Evolutionary conservation across 108 stramenopile species (phyloP).

Genomic region (Cylindrotheca fusiformis): DNA sequence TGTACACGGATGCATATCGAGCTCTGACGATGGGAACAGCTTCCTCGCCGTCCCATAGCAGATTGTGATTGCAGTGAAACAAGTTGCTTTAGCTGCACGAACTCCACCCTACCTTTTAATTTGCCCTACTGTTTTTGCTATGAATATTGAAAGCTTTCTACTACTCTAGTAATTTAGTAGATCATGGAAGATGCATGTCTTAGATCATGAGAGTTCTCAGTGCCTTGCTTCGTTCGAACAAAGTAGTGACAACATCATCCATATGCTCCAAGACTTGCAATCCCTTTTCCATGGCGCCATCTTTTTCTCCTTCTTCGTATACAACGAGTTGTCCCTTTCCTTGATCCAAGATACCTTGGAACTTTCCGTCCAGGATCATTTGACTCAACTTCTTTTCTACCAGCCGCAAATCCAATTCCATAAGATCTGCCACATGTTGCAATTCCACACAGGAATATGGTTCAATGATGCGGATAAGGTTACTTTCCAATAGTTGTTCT

Average conservation of each 20-base stretch:
- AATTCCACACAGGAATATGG: conserved; percentile 98
- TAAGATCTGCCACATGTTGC: conserved; percentile 89
- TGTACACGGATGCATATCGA: conserved; percentile 50
- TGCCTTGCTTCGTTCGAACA: conserved; percentile 77
- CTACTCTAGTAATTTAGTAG: too few species aligned
- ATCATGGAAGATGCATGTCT: too few species aligned
- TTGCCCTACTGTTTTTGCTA: too few species aligned
- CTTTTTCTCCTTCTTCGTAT: conserved; percentile 77
- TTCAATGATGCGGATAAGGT: conserved; percentile 96
- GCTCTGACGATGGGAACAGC: conserved; percentile 43
- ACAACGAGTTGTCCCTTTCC: conserved; percentile 94
- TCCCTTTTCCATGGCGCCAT: conserved; percentile 87
- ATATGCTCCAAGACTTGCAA: conserved; percentile 90
- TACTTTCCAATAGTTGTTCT: conserved; percentile 95
- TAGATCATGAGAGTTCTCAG: conserved; percentile 84
- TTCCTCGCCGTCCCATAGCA: conserved; percentile 34
- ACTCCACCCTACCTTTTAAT: too few species aligned
- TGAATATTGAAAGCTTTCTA: too few species aligned
- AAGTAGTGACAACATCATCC: conserved; percentile 85
- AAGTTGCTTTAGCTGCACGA: too few species aligned
- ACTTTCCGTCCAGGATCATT: conserved; percentile 99
- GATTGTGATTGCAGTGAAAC: conserved; percentile 30
- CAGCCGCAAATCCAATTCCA: conserved; percentile 83
- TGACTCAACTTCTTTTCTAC: conserved; percentile 97
- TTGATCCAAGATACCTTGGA: conserved; percentile 97